A percentile compares a stretch with the other conserved stretches of the same genome.
Conservation (phyloP, 1,284 basidiomycete species). For the Tetrapyrgos nigripes region DNA sequence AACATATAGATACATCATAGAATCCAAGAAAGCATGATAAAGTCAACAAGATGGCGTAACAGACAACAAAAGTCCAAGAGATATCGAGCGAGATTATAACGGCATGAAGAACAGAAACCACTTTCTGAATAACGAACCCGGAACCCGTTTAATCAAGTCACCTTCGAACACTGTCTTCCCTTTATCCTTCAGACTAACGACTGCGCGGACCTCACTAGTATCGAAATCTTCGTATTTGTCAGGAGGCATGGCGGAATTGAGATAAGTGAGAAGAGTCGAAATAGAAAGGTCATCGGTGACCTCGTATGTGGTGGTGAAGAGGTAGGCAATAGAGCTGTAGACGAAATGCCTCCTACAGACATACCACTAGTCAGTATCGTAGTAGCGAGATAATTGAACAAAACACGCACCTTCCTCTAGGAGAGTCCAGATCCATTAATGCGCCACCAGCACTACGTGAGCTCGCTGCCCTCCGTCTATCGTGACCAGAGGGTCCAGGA, state of each 20-base stretch:
- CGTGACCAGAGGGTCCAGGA: conserved; percentile 7
- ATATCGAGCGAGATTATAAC: too few species aligned
- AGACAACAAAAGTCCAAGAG: too few species aligned
- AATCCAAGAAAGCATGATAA: too few species aligned
- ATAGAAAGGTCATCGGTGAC: conserved; percentile 70
- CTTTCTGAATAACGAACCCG: too few species aligned
- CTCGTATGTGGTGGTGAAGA: conserved; percentile 71
- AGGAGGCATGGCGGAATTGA: conserved; percentile 74
- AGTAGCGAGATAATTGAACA: not conserved
- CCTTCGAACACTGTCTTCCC: conserved; percentile 38
- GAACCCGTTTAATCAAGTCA: conserved; percentile 13
- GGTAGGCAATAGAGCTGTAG: conserved; percentile 59
- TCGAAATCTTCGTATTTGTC: conserved; percentile 84
- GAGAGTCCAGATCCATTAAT: conserved; percentile 63
- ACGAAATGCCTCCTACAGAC: conserved; percentile 60
- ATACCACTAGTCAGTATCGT: not conserved
- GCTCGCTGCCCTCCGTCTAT: conserved; percentile 1
- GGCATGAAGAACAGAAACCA: too few species aligned
- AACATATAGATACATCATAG: too few species aligned
- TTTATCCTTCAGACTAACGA: conserved; percentile 57
- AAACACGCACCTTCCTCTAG: conserved; percentile 58
- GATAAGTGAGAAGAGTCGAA: conserved; percentile 67
- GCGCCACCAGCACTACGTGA: conserved; percentile 29
- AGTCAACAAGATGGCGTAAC: too few species aligned
- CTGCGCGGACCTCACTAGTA: conserved; percentile 66